Conservation (phyloP, 257 asterid genomes). For the Echites panduratus region DNA sequence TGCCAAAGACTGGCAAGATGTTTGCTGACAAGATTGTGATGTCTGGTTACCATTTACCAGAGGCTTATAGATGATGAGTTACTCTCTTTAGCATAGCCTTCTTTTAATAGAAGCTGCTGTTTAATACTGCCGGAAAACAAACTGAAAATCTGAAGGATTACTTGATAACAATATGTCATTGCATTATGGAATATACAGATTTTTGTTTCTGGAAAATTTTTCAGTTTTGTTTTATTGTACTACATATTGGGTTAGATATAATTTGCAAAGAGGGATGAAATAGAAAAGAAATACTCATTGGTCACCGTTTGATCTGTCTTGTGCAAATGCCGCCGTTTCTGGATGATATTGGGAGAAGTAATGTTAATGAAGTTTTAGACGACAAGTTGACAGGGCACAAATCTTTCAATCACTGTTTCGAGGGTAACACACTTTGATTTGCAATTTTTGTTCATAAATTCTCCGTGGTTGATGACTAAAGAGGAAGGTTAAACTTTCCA, state of each 20-base stretch:
- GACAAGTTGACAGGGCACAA: too few species aligned
- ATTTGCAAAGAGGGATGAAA: neutral
- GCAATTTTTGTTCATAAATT: too few species aligned
- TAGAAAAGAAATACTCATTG: neutral
- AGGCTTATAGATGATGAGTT: constrained; percentile 49
- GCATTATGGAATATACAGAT: neutral
- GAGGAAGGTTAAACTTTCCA: too few species aligned
- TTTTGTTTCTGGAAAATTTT: neutral
- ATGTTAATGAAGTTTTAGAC: too few species aligned
- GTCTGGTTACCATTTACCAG: constrained; percentile 75
- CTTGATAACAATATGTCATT: neutral
- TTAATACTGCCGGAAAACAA: neutral
- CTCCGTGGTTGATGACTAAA: too few species aligned
- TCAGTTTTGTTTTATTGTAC: neutral
- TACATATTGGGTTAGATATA: neutral
- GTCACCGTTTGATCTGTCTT: neutral
- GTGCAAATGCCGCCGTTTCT: neutral
- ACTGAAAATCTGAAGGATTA: neutral
- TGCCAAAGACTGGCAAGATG: constrained; percentile 99
- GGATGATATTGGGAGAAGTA: too few species aligned
- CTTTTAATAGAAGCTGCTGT: constrained; percentile 1
- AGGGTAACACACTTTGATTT: too few species aligned
- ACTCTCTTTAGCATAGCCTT: neutral
- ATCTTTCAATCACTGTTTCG: too few species aligned
- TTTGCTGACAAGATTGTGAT: constrained; percentile 76